Percentiles rank a stretch among this genome's conserved stretches.
These are phyloP conservation scores for Starmerella riodocensis DNA, from an alignment of 805 yeast species.

Conservation along the genomic window DNA sequence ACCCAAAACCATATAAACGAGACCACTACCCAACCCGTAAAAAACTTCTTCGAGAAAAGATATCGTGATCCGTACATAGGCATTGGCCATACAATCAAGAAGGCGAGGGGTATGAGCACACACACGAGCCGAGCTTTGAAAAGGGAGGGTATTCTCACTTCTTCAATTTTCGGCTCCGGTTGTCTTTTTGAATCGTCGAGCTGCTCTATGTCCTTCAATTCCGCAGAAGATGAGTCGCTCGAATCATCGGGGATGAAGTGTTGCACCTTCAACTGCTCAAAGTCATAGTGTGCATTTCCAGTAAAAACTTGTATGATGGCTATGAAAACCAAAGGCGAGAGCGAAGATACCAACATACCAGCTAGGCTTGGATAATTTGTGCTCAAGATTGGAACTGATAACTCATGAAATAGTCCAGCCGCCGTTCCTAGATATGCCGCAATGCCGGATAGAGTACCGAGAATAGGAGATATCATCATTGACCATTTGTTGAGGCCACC, in stretches of 20 bases:
- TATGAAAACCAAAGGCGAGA: slow-evolving; percentile 54
- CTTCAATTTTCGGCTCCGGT: slow-evolving; percentile 42
- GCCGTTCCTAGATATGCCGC: slow-evolving; percentile 22
- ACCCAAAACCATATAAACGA: slow-evolving; percentile 65
- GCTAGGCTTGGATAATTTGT: slow-evolving; percentile 73
- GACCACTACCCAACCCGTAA: slow-evolving; percentile 79
- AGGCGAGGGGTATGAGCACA: slow-evolving; percentile 49
- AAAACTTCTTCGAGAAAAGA: slow-evolving; percentile 57
- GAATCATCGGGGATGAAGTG: neutral
- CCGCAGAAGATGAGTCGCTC: neutral
- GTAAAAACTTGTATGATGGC: slow-evolving; percentile 53
- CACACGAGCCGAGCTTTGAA: slow-evolving; percentile 43
- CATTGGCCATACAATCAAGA: slow-evolving; percentile 76
- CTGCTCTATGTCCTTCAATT: slow-evolving; percentile 24
- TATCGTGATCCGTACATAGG: slow-evolving; percentile 78
- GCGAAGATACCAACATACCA: slow-evolving; percentile 72
- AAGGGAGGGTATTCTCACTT: slow-evolving; percentile 40
- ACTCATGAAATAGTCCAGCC: slow-evolving; percentile 1
- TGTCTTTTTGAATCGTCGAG: slow-evolving; percentile 37
- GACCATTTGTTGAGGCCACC: slow-evolving; percentile 6
- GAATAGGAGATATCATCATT: slow-evolving; percentile 6
- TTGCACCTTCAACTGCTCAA: neutral
- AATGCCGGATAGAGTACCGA: slow-evolving; percentile 10
- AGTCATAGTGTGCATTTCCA: slow-evolving; percentile 49
- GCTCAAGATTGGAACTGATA: slow-evolving; percentile 46